A percentile compares a stretch with the other conserved stretches of the same genome.
phyloP scores from a whole-genome alignment of 225 moss, liverwort and hornwort genomes.

The Lunularia cruciata region DNA sequence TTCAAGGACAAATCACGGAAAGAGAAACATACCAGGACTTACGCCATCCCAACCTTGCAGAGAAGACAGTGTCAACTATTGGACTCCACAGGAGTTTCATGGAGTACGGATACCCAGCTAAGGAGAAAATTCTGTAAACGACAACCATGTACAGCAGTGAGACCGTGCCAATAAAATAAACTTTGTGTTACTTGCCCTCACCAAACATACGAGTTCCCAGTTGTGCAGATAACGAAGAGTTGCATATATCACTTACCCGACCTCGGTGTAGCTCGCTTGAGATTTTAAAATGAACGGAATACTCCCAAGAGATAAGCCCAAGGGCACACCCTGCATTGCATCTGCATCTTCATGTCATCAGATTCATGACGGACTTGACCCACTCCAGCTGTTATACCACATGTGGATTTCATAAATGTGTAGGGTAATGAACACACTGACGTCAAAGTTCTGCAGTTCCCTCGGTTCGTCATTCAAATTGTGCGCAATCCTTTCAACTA shows the following conservation, averaged over 20 bases:
- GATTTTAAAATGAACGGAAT: constrained; percentile 51
- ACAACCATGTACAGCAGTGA: neutral
- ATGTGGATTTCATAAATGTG: no score
- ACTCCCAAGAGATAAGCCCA: constrained; percentile 47
- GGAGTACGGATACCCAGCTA: constrained; percentile 49
- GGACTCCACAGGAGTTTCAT: constrained; percentile 54
- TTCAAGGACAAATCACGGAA: neutral
- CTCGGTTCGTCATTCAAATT: no score
- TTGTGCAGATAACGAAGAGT: neutral
- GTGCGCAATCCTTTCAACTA: no score
- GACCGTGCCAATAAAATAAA: neutral
- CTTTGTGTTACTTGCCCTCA: no score
- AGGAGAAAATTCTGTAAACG: constrained; percentile 37
- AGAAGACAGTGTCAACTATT: constrained; percentile 45
- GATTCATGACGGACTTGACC: no score
- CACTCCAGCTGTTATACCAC: no score
- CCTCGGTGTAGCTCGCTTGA: constrained; percentile 44
- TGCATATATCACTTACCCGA: constrained; percentile 34
- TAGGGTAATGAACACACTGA: no score
- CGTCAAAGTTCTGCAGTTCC: no score
- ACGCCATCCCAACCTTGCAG: constrained; percentile 43
- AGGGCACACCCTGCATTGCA: constrained; percentile 54
- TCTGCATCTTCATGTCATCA: constrained; percentile 36
- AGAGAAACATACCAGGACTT: constrained; percentile 44
- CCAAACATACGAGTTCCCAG: neutral